Conservation (phyloP, 2,329 filamentous ascomycete species). For the Tolypocladium cylindrosporum region DNA sequence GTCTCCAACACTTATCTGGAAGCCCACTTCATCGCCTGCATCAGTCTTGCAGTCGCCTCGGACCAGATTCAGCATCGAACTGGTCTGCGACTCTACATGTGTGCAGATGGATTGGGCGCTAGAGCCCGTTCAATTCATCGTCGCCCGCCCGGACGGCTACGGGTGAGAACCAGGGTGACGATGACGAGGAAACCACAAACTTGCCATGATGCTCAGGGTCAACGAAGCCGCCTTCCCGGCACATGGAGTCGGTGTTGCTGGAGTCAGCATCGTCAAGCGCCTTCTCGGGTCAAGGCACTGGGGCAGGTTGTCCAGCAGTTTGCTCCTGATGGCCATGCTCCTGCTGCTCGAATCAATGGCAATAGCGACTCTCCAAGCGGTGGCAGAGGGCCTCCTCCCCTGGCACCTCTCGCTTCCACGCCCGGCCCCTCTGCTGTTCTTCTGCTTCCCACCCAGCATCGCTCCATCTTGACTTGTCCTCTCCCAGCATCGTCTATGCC, state of each 20-base stretch:
- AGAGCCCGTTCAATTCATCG: neutral
- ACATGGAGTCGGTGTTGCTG: neutral
- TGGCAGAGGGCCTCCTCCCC: neutral
- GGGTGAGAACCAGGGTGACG: neutral
- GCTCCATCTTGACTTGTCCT: neutral
- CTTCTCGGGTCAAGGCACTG: no score
- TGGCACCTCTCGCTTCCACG: neutral
- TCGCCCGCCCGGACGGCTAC: no score
- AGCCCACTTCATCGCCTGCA: neutral
- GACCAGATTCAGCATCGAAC: neutral
- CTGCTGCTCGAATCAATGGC: neutral
- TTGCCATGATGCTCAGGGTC: no score
- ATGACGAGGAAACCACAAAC: neutral
- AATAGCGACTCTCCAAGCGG: neutral
- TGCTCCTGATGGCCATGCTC: neutral
- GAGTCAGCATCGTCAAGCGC: no score
- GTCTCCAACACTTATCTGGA: neutral
- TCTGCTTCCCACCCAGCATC: neutral
- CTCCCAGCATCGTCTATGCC: neutral
- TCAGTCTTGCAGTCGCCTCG: neutral
- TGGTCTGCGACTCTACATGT: neutral
- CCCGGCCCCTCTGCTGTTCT: neutral
- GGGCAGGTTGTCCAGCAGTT: no score
- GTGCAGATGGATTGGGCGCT: neutral
- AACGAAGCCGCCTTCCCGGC: neutral